Percentiles rank a stretch among this genome's conserved stretches.
These are phyloP conservation scores for Cladosporium colombiae DNA, from an alignment of 2,329 filamentous ascomycete species.

Conservation along the genomic window DNA sequence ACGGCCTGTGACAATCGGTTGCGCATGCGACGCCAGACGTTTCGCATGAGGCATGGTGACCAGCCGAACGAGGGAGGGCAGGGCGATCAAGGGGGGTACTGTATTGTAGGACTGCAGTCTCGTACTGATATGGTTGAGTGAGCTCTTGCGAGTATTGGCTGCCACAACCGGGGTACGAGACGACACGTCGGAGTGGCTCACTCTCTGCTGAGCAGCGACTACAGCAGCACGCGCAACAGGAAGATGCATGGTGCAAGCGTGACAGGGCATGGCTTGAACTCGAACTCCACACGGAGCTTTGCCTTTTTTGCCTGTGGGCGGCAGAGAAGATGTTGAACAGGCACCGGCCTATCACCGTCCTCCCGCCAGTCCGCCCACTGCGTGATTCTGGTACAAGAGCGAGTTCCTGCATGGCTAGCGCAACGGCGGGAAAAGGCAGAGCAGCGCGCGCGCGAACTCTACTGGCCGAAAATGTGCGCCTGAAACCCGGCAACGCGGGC, in stretches of 20 bases:
- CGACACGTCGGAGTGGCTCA: background rate
- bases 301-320: background rate
- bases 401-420: slow-evolving; percentile 8
- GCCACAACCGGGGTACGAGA: background rate
- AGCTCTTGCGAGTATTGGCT: background rate
- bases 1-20: slow-evolving; percentile 8
- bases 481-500: slow-evolving; percentile 7
- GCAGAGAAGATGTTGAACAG: slow-evolving; percentile 13
- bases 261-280: background rate
- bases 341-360: slow-evolving; percentile 5
- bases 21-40: slow-evolving; percentile 17
- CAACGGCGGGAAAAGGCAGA: background rate
- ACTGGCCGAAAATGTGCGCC: background rate
- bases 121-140: background rate
- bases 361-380: background rate
- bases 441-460: background rate
- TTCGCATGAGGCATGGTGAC: slow-evolving; percentile 13
- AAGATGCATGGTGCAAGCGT: slow-evolving; percentile 1
- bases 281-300: slow-evolving; percentile 7
- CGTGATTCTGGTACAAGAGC: background rate
- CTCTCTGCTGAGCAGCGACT: background rate
- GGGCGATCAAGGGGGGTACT: background rate
- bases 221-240: background rate
- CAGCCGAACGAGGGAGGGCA: background rate
- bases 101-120: background rate